Percentiles rank a stretch among this genome's conserved stretches.
These are phyloP conservation scores for Aspergillus cejpii DNA, from an alignment of 2,329 filamentous ascomycete genomes.

Conservation along the genomic window DNA sequence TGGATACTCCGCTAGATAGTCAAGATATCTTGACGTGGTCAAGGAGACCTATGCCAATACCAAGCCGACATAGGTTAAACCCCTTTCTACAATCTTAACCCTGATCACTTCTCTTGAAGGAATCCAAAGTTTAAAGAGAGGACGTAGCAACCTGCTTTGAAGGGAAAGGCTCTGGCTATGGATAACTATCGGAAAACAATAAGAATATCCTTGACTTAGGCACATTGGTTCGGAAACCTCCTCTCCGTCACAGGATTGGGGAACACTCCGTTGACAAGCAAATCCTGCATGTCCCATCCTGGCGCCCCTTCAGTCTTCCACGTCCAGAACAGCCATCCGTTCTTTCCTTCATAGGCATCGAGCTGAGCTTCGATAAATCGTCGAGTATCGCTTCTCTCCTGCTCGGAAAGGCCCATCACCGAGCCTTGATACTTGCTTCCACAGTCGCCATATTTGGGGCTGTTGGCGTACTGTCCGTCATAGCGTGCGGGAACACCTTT, in stretches of 20 bases:
- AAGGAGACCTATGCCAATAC: conserved; percentile 28
- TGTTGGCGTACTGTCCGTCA: conserved; percentile 47
- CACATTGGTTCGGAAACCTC: conserved; percentile 31
- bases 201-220: conserved; percentile 1
- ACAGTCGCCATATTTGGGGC: conserved; percentile 50
- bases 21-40: conserved; percentile 32
- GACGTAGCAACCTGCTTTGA: not conserved
- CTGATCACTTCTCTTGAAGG: no score
- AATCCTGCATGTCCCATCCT: conserved; percentile 44
- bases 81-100: no score
- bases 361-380: conserved; percentile 44
- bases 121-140: not conserved
- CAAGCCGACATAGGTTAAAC: conserved; percentile 28
- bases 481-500: conserved; percentile 55
- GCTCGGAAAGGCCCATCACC: conserved; percentile 40
- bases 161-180: not conserved
- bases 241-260: conserved; percentile 38
- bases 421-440: conserved; percentile 44
- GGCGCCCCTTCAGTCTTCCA: conserved; percentile 46
- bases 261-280: conserved; percentile 43
- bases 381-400: conserved; percentile 35
- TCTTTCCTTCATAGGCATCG: conserved; percentile 39
- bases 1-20: conserved; percentile 30
- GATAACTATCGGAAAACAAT: not conserved
- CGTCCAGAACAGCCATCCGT: conserved; percentile 47